Percentiles rank a stretch among this genome's conserved stretches.
Conservation (phyloP, 139 green algal species). For the Picocystis salinarum region DNA sequence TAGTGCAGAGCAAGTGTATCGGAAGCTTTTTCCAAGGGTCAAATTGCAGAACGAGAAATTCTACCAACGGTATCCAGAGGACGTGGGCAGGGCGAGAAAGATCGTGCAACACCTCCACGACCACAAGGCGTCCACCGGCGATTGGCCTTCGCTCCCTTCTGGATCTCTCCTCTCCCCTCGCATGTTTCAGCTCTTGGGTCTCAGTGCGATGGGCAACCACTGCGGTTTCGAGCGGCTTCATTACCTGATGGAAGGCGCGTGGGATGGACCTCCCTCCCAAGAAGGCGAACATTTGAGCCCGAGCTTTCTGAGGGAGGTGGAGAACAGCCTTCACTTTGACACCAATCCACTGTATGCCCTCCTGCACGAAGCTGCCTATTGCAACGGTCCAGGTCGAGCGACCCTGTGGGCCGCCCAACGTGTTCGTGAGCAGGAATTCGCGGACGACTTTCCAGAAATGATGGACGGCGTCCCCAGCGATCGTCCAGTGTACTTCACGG, state of each 20-base stretch:
- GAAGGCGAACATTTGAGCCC: constrained; percentile 32
- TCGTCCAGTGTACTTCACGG: constrained; percentile 54
- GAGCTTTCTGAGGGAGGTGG: constrained; percentile 50
- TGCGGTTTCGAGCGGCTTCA: constrained; percentile 73
- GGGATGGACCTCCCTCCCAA: constrained; percentile 22
- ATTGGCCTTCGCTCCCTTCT: constrained; percentile 27
- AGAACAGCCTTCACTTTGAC: constrained; percentile 53
- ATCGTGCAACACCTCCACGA: constrained; percentile 47
- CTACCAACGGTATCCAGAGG: constrained; percentile 45
- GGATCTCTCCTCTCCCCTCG: constrained; percentile 48
- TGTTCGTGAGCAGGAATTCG: constrained; percentile 29
- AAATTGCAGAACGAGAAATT: constrained; percentile 55
- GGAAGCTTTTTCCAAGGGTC: background rate
- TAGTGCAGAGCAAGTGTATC: constrained; percentile 16
- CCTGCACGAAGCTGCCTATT: constrained; percentile 94
- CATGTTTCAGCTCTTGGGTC: constrained; percentile 34
- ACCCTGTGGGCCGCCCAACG: constrained; percentile 47
- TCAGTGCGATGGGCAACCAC: constrained; percentile 17
- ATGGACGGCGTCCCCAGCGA: constrained; percentile 13
- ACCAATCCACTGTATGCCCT: constrained; percentile 85
- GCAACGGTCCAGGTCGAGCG: constrained; percentile 28
- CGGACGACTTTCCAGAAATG: constrained; percentile 40
- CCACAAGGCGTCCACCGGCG: constrained; percentile 21
- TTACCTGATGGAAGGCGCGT: constrained; percentile 59
- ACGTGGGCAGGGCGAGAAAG: constrained; percentile 18